Percentiles rank a stretch among this genome's conserved stretches.
Evolutionary conservation across 768 basidiomycete species (phyloP).

Genomic region (Russula sp.): DNA sequence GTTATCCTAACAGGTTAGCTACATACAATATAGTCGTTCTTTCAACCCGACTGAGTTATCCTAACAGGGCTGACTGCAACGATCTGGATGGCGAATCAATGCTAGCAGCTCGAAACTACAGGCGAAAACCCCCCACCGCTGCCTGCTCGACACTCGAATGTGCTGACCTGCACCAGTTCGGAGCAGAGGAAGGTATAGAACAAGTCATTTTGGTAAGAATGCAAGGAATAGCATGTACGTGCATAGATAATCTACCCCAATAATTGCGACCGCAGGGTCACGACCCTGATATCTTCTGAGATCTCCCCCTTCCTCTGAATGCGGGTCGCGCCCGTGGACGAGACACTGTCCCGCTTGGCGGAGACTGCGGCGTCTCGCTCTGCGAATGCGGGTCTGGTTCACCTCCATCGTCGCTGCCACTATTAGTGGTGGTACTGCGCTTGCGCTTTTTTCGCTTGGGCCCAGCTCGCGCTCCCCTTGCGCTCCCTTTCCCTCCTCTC

Average conservation of each 20-base stretch:
- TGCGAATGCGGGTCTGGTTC: neutral
- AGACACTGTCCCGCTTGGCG: neutral
- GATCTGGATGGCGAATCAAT: too few species aligned
- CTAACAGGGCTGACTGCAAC: too few species aligned
- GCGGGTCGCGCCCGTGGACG: slow-evolving; percentile 14
- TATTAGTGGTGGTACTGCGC: slow-evolving; percentile 15
- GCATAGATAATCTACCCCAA: too few species aligned
- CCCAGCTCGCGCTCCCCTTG: slow-evolving; percentile 12
- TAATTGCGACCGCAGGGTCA: neutral
- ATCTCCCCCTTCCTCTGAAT: neutral
- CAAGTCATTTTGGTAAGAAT: neutral
- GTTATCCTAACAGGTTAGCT: too few species aligned
- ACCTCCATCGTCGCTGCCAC: neutral
- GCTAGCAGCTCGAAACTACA: too few species aligned
- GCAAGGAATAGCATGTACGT: too few species aligned
- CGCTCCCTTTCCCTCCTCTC: slow-evolving; percentile 9
- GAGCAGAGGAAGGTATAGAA: too few species aligned
- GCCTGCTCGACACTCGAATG: too few species aligned
- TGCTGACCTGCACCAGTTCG: too few species aligned
- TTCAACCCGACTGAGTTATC: too few species aligned
- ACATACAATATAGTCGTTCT: too few species aligned
- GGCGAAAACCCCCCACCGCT: too few species aligned
- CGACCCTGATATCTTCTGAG: neutral
- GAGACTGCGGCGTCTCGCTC: slow-evolving; percentile 26
- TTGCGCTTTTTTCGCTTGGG: slow-evolving; percentile 22